Evolutionary conservation across 805 yeast genomes (phyloP), one percentile per base, ranked within the genome.

Genomic region (Komagataella phaffii): DNA sequence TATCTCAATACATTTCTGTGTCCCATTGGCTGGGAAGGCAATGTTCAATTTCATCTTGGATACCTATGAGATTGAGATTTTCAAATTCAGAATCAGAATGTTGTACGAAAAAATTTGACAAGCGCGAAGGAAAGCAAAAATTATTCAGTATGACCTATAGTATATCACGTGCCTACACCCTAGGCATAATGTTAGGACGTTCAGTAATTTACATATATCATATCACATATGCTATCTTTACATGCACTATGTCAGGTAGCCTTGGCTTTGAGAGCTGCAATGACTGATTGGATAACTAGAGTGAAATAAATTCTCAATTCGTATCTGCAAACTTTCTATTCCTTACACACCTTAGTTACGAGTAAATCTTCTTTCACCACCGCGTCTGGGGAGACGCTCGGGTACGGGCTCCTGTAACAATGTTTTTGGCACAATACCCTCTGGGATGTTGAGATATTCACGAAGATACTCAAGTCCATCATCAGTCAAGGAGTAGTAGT

Each of bases 21-120:
- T 85, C 84, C 99, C 99, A 88, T 93, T 95, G 76, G 96, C 91
- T 80, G 99, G 99, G 84, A 86, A 93, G 73, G 99, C 87, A 79
- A 93, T 91, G 85, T 93, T 93, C 77, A 93, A 90, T 96, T 90
- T 30, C 40, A 30, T 30, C 12, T 14, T 30, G 12, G 14, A 30
- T 30, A 30, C 40, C 40, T 30, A 30, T 14, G 14, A 30, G 40
- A 30, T 30, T 7, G 40, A 30, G 40, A 8, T 30, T 5, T 4
- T 14, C 12, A 14, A 10, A 8, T 30, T 30, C 40, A 30, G 17
- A 30, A 30, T 30, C 12, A 30, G 12, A 14, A 30, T 30, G 6
- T 30, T 30, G n/a, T 30, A 30, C 14, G 40, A 30, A 30, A 30
- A 30, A 30, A 30, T 30, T 30, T 30, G 40, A 30, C 40, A 30